Percentiles rank a stretch among this genome's conserved stretches.
phyloP scores from a whole-genome alignment of 2,329 filamentous ascomycete genomes.

The Paradendryphiella salina region DNA sequence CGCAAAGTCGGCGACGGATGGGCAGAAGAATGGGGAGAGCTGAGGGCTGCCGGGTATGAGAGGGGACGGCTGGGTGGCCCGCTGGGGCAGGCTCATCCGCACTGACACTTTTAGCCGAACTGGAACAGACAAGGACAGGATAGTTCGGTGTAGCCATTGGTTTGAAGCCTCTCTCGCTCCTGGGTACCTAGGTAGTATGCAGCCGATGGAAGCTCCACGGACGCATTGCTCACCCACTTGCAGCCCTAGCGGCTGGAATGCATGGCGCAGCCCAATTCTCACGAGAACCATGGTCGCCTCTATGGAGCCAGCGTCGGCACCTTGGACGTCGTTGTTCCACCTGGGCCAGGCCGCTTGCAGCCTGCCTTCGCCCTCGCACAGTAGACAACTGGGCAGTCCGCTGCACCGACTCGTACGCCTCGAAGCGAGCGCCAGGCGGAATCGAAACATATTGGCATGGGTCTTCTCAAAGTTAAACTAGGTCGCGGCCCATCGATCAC shows the following conservation, averaged over 20 bases:
- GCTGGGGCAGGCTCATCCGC: slow-evolving; percentile 17
- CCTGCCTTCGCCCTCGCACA: neutral
- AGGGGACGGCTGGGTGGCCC: slow-evolving; percentile 14
- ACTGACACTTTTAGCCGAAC: slow-evolving; percentile 21
- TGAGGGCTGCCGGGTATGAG: slow-evolving; percentile 12
- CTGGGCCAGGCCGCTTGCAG: neutral
- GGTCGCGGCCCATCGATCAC: slow-evolving; percentile 6
- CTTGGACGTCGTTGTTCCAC: neutral
- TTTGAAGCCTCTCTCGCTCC: slow-evolving; percentile 10
- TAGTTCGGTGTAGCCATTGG: slow-evolving; percentile 8
- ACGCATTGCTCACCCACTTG: slow-evolving; percentile 1
- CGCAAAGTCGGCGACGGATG: slow-evolving; percentile 7
- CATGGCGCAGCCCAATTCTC: neutral
- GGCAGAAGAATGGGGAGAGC: slow-evolving; percentile 8
- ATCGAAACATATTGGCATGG: slow-evolving; percentile 11
- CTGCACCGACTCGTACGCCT: slow-evolving; percentile 8
- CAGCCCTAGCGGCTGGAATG: slow-evolving; percentile 1
- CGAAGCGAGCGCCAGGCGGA: slow-evolving; percentile 7
- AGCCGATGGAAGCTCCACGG: slow-evolving; percentile 12
- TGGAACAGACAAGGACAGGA: slow-evolving; percentile 15
- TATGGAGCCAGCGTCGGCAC: neutral
- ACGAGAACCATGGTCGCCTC: too few relatives aligned
- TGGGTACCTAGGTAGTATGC: slow-evolving; percentile 8
- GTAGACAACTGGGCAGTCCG: neutral
- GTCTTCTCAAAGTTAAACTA: slow-evolving; percentile 7